These are phyloP conservation scores for Russula virescens DNA, from an alignment of 768 basidiomycete species.

Conservation along the genomic window DNA sequence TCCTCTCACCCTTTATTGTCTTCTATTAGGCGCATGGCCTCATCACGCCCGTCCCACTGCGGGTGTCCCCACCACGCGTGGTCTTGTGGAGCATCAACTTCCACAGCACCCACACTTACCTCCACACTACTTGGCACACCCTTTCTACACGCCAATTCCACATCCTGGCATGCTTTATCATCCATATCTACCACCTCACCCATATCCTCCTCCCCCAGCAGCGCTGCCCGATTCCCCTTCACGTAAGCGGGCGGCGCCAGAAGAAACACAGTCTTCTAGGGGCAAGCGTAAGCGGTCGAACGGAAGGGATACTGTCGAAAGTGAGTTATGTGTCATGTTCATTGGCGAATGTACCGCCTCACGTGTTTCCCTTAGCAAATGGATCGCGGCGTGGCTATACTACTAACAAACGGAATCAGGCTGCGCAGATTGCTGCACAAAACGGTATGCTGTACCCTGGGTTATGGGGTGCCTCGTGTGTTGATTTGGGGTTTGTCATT, in stretches of 20 bases:
- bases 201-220: background rate
- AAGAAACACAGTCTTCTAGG: constrained; percentile 10
- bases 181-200: constrained; percentile 14
- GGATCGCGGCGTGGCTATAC: constrained; percentile 63
- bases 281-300: constrained; percentile 16
- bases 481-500: constrained; percentile 14
- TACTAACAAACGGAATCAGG: constrained; percentile 67
- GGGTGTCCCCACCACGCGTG: constrained; percentile 1
- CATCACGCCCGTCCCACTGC: constrained; percentile 12
- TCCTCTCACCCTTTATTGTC: constrained; percentile 2
- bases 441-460: constrained; percentile 42
- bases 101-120: constrained; percentile 12
- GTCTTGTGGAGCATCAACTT: constrained; percentile 3
- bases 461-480: constrained; percentile 2
- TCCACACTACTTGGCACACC: constrained; percentile 10
- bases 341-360: background rate
- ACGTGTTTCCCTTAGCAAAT: constrained; percentile 14
- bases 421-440: constrained; percentile 57
- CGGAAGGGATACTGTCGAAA: constrained; percentile 15
- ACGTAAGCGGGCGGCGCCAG: constrained; percentile 13
- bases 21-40: constrained; percentile 13
- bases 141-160: constrained; percentile 15
- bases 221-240: constrained; percentile 3
- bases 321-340: background rate
- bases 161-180: constrained; percentile 20